A percentile compares a stretch with the other conserved stretches of the same genome.
phyloP scores from a whole-genome alignment of 305 asterid genomes.

The Euphrasia arctica region DNA sequence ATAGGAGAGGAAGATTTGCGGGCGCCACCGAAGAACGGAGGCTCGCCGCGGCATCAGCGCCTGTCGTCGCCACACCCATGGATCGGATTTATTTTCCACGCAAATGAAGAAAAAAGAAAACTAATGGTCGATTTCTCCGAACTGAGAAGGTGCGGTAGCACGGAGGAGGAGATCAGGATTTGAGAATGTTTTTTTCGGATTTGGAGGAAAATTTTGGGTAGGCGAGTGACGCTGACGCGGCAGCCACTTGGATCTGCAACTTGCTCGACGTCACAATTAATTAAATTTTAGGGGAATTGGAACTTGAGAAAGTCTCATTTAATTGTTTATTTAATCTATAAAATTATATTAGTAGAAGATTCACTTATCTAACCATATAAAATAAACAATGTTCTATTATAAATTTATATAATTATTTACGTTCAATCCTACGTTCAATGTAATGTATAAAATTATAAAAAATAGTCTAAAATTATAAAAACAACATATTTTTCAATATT shows the following conservation, averaged over 20 bases:
- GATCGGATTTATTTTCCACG: slow-evolving; percentile 17
- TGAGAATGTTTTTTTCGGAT: slow-evolving; percentile 12
- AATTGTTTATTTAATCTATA: too few species aligned
- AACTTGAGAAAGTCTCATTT: too few species aligned
- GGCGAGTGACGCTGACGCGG: neutral
- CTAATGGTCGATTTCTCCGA: neutral
- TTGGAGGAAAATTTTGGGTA: slow-evolving; percentile 23
- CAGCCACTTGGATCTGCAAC: slow-evolving; percentile 9
- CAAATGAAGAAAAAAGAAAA: neutral
- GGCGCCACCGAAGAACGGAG: slow-evolving; percentile 38
- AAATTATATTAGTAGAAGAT: too few species aligned
- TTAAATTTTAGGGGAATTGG: too few species aligned
- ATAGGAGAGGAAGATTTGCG: slow-evolving; percentile 59
- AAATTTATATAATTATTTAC: too few species aligned
- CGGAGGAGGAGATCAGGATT: slow-evolving; percentile 26
- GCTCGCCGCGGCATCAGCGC: slow-evolving; percentile 58
- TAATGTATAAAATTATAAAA: too few species aligned
- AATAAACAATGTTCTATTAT: too few species aligned
- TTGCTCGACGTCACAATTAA: slow-evolving; percentile 9
- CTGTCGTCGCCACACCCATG: slow-evolving; percentile 50
- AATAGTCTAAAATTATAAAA: too few species aligned
- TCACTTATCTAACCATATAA: too few species aligned
- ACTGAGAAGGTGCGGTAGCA: slow-evolving; percentile 3
- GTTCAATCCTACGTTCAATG: too few species aligned
- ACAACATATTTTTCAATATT: too few species aligned